These are phyloP conservation scores for Mucor irregularis DNA, from an alignment of 371 early-diverging fungal genomes.

Conservation along the genomic window DNA sequence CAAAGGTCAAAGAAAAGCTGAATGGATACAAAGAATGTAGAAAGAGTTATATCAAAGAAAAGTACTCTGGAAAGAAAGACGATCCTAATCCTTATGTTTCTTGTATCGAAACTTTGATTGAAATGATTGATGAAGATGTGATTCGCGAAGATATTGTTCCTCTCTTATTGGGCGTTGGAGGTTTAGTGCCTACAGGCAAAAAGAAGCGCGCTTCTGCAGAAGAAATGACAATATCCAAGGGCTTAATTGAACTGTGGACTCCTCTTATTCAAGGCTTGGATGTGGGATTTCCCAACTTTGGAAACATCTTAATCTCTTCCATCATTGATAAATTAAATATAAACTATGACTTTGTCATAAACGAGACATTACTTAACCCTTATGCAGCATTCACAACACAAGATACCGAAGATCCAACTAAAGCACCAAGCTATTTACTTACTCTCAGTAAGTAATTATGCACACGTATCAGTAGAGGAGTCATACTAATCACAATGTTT, in stretches of 20 bases:
- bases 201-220: constrained; percentile 42
- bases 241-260: constrained; percentile 43
- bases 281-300: constrained; percentile 32
- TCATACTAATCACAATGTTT: no score
- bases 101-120: constrained; percentile 12
- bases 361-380: constrained; percentile 25
- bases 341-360: constrained; percentile 25
- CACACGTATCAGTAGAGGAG: no score
- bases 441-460: constrained; percentile 46
- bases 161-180: constrained; percentile 40
- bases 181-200: constrained; percentile 47
- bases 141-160: constrained; percentile 27
- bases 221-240: constrained; percentile 32
- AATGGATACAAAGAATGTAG: constrained; percentile 40
- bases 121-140: constrained; percentile 13
- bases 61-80: background rate
- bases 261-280: constrained; percentile 37
- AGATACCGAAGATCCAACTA: constrained; percentile 16
- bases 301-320: constrained; percentile 21
- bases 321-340: constrained; percentile 34
- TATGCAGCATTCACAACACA: constrained; percentile 17
- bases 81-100: constrained; percentile 17
- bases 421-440: constrained; percentile 36
- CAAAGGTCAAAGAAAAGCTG: constrained; percentile 26
- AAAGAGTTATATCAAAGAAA: constrained; percentile 33